These are phyloP conservation scores for Parietaria judaica DNA, from an alignment of 306 rosid genomes.

Conservation along the genomic window DNA sequence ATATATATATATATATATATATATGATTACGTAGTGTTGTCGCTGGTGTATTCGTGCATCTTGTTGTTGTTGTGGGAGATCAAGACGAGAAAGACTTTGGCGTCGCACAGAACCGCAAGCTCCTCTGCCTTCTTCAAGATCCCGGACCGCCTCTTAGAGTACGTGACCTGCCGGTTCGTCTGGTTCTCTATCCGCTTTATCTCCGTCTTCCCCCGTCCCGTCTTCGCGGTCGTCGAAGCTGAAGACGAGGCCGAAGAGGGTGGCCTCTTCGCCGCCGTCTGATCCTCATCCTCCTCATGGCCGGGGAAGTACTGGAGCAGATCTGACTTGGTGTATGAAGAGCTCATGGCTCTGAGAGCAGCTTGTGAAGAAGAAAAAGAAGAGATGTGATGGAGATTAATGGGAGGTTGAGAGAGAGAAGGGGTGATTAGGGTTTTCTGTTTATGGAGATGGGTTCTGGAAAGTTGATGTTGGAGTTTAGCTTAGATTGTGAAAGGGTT, in stretches of 20 bases:
- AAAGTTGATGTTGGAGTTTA: conserved; percentile 58
- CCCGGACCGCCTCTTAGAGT: conserved; percentile 74
- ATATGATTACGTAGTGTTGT: conserved; percentile 35
- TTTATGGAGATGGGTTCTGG: conserved; percentile 32
- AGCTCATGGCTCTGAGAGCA: conserved; percentile 4
- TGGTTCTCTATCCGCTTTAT: conserved; percentile 69
- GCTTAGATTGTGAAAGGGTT: conserved; percentile 28
- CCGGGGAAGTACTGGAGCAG: no score
- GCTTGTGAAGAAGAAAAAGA: conserved; percentile 12
- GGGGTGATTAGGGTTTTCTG: conserved; percentile 23
- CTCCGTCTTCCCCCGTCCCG: conserved; percentile 76
- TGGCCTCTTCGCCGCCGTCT: not conserved
- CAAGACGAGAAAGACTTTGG: conserved; percentile 77
- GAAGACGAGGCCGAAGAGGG: not conserved
- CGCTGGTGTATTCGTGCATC: conserved; percentile 61
- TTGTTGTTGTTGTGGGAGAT: conserved; percentile 43
- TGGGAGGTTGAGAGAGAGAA: no score
- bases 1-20: not conserved
- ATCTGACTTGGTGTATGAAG: not conserved
- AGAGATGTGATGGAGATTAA: no score
- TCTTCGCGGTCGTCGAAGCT: not conserved
- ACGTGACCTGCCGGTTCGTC: conserved; percentile 85
- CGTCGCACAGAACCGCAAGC: conserved; percentile 85
- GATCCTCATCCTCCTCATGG: not conserved
- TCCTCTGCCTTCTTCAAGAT: conserved; percentile 86